These are phyloP conservation scores for Pythium oligandrum DNA, from an alignment of 352 stramenopile genomes.

Conservation along the genomic window DNA sequence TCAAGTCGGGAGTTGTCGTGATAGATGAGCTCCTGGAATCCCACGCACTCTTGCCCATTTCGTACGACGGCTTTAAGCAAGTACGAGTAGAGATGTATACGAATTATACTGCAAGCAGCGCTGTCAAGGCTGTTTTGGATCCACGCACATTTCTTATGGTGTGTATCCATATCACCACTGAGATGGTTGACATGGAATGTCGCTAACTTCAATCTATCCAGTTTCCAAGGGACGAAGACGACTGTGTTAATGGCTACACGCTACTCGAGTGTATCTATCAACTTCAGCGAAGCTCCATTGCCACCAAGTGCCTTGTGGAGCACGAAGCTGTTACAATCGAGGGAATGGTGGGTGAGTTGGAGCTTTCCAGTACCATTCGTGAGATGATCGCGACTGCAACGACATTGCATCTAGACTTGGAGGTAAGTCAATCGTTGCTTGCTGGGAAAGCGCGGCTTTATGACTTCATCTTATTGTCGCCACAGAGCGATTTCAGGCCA, in stretches of 20 bases:
- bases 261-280: conserved; percentile 45
- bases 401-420: conserved; percentile 10
- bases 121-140: conserved; percentile 27
- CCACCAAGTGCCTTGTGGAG: conserved; percentile 7
- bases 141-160: conserved; percentile 43
- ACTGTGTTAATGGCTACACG: conserved; percentile 31
- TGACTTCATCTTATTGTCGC: background rate
- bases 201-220: conserved; percentile 4
- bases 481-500: conserved; percentile 31
- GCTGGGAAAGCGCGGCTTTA: background rate
- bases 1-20: conserved; percentile 20
- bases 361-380: conserved; percentile 23
- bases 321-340: conserved; percentile 7
- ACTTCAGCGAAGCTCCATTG: conserved; percentile 28
- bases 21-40: conserved; percentile 34
- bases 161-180: background rate
- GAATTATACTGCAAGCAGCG: conserved; percentile 2
- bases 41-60: conserved; percentile 30
- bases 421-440: conserved; percentile 8
- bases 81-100: background rate
- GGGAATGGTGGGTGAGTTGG: conserved; percentile 26
- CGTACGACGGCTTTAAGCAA: conserved; percentile 35
- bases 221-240: conserved; percentile 31
- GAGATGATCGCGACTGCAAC: conserved; percentile 20
- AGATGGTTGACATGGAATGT: background rate